phyloP scores from a whole-genome alignment of 345 rosid species.

The Angophora floribunda region DNA sequence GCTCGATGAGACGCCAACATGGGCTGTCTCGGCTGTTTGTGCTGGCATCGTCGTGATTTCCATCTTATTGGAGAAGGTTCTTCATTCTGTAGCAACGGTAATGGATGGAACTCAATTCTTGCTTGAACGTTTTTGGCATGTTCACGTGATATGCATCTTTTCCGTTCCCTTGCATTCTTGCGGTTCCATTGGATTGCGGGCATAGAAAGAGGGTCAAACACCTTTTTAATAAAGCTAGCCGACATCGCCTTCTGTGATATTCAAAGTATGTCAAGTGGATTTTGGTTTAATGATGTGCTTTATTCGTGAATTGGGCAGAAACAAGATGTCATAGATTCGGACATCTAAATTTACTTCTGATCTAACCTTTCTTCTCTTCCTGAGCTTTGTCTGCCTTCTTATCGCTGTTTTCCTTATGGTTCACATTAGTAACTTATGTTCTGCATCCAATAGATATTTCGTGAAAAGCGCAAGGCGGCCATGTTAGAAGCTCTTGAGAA shows the following conservation, averaged over 20 bases:
- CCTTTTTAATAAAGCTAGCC: not conserved
- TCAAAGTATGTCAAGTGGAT: not conserved
- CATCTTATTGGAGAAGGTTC: constrained; percentile 49
- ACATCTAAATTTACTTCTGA: not conserved
- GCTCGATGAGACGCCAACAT: constrained; percentile 91
- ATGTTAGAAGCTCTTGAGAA: constrained; percentile 79
- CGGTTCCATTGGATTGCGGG: not conserved
- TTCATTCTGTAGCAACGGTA: constrained; percentile 57
- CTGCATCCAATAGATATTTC: constrained; percentile 4
- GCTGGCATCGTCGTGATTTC: constrained; percentile 61
- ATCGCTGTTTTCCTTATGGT: not conserved
- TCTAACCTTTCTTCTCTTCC: not conserved
- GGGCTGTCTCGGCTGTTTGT: constrained; percentile 86
- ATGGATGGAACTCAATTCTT: not conserved
- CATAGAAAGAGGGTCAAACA: not conserved
- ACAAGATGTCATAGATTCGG: not conserved
- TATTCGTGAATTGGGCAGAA: not conserved
- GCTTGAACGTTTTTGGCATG: not conserved
- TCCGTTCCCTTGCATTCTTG: not conserved
- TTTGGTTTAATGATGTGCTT: not conserved
- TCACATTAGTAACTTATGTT: not conserved
- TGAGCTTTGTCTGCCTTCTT: not conserved
- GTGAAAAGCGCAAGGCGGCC: constrained; percentile 42
- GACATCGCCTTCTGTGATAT: not conserved
- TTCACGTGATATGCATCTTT: not conserved